Percentiles rank a stretch among this genome's conserved stretches.
Evolutionary conservation across 202 grass and related monocot genomes (phyloP).

Genomic region (Saccharum hybrid): DNA sequence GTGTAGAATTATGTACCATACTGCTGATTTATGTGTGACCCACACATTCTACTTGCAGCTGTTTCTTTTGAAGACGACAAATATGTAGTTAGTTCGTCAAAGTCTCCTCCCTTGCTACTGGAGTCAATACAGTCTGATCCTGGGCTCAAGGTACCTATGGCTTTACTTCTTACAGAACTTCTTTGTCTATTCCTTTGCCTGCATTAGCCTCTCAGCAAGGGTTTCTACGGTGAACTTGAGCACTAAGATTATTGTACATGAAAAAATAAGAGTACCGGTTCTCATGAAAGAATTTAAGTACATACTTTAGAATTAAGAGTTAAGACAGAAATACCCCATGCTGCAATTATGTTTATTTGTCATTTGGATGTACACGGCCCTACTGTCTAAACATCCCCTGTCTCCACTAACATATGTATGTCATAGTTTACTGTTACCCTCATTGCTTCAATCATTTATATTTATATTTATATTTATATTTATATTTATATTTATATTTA

Average conservation of each 20-base stretch:
- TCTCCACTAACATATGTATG: not conserved
- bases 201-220: not conserved
- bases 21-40: not conserved
- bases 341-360: not conserved
- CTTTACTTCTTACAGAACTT: conserved; percentile 26
- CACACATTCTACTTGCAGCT: conserved; percentile 54
- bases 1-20: conserved; percentile 6
- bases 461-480: not conserved
- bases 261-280: not conserved
- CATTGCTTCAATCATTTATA: conserved; percentile 17
- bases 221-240: conserved; percentile 8
- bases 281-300: not conserved
- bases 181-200: conserved; percentile 15
- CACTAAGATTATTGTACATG: conserved; percentile 19
- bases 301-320: not conserved
- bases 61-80: conserved; percentile 57
- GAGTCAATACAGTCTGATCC: conserved; percentile 34
- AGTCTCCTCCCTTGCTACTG: conserved; percentile 33
- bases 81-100: conserved; percentile 28
- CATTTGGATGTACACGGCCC: not conserved
- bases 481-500: no score
- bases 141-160: conserved; percentile 43
- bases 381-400: not conserved
- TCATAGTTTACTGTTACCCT: conserved; percentile 12
- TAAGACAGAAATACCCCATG: not conserved